Conservation (phyloP, 768 basidiomycete species). For the Pholiota molesta region DNA sequence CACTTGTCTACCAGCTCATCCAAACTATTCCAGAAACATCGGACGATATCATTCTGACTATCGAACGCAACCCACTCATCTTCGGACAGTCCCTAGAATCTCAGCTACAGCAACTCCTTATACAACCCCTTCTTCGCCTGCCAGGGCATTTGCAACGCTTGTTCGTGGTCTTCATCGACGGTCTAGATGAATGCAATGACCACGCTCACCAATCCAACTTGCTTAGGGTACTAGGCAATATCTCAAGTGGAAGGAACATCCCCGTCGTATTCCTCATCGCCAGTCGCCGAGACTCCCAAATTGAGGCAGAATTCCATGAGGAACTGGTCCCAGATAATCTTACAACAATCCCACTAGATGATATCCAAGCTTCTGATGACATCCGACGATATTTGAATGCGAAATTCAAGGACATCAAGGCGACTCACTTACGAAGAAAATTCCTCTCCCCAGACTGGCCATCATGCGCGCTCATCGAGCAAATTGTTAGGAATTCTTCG, state of each 20-base stretch:
- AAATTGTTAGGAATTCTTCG: conserved; percentile 12
- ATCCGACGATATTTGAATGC: conserved; percentile 7
- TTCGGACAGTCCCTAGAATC: conserved; percentile 9
- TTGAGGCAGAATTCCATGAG: not conserved
- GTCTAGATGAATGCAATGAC: conserved; percentile 14
- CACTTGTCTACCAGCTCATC: conserved; percentile 15
- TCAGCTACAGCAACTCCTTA: not conserved
- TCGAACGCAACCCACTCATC: conserved; percentile 12
- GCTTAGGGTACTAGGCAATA: not conserved
- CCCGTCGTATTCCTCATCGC: conserved; percentile 14
- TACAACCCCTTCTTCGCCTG: conserved; percentile 1
- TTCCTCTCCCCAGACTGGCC: conserved; percentile 13
- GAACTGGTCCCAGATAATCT: not conserved
- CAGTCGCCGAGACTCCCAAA: conserved; percentile 13
- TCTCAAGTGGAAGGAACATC: not conserved
- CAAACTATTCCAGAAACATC: conserved; percentile 7
- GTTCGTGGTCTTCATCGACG: conserved; percentile 12
- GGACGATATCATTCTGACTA: conserved; percentile 1
- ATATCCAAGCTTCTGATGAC: conserved; percentile 4
- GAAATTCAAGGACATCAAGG: conserved; percentile 6
- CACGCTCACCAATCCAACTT: not conserved
- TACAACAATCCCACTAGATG: conserved; percentile 2
- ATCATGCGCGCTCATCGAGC: not conserved
- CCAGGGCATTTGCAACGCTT: not conserved
- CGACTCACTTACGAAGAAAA: conserved; percentile 2